Conservation (phyloP, 306 rosid species). For the Alnus glutinosa region DNA sequence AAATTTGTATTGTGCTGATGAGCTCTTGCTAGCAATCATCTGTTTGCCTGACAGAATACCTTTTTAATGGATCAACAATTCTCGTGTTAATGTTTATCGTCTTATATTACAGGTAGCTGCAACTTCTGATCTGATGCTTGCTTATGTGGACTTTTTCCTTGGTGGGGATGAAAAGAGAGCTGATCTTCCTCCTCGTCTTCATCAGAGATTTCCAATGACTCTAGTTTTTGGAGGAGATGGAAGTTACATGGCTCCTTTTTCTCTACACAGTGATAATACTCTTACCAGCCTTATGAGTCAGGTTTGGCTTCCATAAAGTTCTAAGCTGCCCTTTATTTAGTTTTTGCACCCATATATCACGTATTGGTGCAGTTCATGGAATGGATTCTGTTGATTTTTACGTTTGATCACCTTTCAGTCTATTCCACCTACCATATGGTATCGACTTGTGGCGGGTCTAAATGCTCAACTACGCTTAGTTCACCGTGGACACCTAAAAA, state of each 20-base stretch:
- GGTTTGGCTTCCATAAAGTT: constrained; percentile 46
- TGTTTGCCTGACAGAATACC: not conserved
- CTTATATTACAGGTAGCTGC: constrained; percentile 71
- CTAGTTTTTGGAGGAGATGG: constrained; percentile 93
- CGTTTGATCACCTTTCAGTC: constrained; percentile 46
- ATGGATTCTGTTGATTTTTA: constrained; percentile 22
- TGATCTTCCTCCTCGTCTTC: constrained; percentile 78
- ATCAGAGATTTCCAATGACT: constrained; percentile 83
- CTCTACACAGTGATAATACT: constrained; percentile 76
- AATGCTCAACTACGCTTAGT: constrained; percentile 88
- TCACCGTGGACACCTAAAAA: constrained; percentile 66
- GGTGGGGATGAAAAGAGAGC: constrained; percentile 96
- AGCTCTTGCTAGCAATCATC: not conserved
- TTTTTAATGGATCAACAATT: constrained; percentile 4
- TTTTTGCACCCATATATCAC: constrained; percentile 13
- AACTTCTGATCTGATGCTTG: constrained; percentile 88
- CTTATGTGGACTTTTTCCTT: constrained; percentile 86
- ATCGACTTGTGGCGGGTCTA: constrained; percentile 93
- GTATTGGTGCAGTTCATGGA: constrained; percentile 16
- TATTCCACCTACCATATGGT: constrained; percentile 92
- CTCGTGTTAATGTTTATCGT: not conserved
- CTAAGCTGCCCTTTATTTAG: constrained; percentile 18
- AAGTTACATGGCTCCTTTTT: constrained; percentile 90
- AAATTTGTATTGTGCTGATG: not conserved
- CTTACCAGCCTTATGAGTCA: constrained; percentile 90